Percentiles rank a stretch among this genome's conserved stretches.
phyloP scores from a whole-genome alignment of 768 basidiomycete genomes.

The Auriscalpium vulgare region DNA sequence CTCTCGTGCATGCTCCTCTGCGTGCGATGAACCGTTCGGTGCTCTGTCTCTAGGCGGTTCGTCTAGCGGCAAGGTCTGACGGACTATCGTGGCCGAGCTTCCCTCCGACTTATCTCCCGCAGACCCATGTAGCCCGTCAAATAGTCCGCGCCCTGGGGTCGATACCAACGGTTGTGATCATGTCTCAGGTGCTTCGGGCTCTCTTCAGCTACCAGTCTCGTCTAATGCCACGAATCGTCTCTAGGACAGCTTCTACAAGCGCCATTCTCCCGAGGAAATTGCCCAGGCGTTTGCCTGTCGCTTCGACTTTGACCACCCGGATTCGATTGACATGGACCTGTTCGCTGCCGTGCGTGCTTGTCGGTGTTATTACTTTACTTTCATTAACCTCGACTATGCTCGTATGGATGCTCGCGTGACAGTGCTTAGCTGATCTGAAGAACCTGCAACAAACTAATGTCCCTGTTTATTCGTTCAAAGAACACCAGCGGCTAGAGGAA shows the following conservation, averaged over 20 bases:
- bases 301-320: conserved; percentile 87
- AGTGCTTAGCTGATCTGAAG: conserved; percentile 87
- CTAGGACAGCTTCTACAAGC: conserved; percentile 92
- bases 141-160: conserved; percentile 77
- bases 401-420: not conserved
- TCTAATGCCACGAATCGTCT: conserved; percentile 1
- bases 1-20: not conserved
- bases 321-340: conserved; percentile 84
- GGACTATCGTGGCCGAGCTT: not conserved
- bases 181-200: conserved; percentile 61
- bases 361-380: too few species aligned
- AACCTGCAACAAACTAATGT: conserved; percentile 78
- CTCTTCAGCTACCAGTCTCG: not conserved
- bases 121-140: conserved; percentile 84
- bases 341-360: conserved; percentile 60
- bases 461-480: conserved; percentile 88
- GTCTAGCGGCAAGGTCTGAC: conserved; percentile 73
- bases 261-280: conserved; percentile 71
- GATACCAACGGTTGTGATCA: conserved; percentile 81
- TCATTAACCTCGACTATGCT: too few species aligned
- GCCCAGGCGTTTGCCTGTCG: conserved; percentile 74
- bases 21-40: not conserved
- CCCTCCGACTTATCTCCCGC: conserved; percentile 3
- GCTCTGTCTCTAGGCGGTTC: conserved; percentile 52
- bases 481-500: conserved; percentile 77